Percentiles rank a stretch among this genome's conserved stretches.
These are phyloP conservation scores for Vanrija sp. DNA, from an alignment of 1,284 basidiomycete species.

Conservation along the genomic window DNA sequence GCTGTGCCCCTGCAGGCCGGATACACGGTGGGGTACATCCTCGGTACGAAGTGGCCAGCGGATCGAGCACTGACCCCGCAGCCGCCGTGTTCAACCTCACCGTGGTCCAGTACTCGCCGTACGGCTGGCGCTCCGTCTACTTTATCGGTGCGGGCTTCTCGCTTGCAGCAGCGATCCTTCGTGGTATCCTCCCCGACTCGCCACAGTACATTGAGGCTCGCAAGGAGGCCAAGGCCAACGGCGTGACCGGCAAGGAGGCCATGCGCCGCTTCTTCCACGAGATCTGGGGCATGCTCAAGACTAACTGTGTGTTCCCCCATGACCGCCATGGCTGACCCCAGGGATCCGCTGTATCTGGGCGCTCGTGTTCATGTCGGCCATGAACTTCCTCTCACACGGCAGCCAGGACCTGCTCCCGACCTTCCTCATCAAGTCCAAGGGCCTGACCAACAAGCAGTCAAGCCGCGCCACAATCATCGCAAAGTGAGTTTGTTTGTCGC, in stretches of 20 bases:
- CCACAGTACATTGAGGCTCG: constrained; percentile 59
- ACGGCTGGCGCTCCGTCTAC: constrained; percentile 54
- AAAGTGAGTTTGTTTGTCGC: constrained; percentile 65
- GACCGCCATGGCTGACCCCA: constrained; percentile 56
- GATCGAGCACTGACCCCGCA: no score
- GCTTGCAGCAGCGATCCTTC: constrained; percentile 66
- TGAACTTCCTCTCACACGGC: constrained; percentile 91
- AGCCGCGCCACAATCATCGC: constrained; percentile 86
- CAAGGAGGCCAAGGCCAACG: constrained; percentile 38
- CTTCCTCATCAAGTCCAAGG: constrained; percentile 56
- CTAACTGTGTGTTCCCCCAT: constrained; percentile 67
- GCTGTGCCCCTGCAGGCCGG: constrained; percentile 81
- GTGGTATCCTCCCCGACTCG: constrained; percentile 74
- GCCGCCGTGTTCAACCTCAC: constrained; percentile 69
- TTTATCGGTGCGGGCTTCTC: constrained; percentile 64
- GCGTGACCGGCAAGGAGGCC: constrained; percentile 52
- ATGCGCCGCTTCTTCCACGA: constrained; percentile 71
- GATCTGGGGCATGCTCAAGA: constrained; percentile 67
- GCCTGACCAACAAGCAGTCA: constrained; percentile 56
- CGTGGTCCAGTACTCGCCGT: constrained; percentile 43
- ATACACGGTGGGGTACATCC: constrained; percentile 58
- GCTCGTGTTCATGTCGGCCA: constrained; percentile 55
- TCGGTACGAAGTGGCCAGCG: constrained; percentile 11
- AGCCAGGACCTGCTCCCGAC: constrained; percentile 67
- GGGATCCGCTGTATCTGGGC: constrained; percentile 64